Base-by-base conservation (phyloP, 192 early-diverging fungal genomes). In the Umbelopsis sp. region DNA sequence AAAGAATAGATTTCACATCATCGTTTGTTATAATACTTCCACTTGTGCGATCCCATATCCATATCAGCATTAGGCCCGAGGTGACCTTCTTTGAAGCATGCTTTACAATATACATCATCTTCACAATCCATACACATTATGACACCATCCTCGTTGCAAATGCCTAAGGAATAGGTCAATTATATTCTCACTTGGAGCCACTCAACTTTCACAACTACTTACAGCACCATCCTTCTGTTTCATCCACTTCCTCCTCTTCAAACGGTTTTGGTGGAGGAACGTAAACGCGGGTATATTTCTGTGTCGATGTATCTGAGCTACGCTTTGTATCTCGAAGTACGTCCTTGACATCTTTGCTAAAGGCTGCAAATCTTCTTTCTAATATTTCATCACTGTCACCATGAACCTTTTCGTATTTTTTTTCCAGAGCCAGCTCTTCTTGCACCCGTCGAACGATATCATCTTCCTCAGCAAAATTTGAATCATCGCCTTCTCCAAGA, bases 61-160 rank as follows among this genome's bases (percentile, higher is more conserved):
- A 45, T 35, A 37, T 71, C 74, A 35, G 74, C 70, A 51, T 66
- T 22, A 15, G 52, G n/a, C 1, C 74, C 53, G 0, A 46, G 21
- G 41, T 75, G 74, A 48, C 49, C 74, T 44, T 75, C 68, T 23
- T 67, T 64, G 49, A 75, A 75, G 44, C 74, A 75, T 30, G 21
- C 11, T 45, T 61, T 46, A 25, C 74, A 75, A 47, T 70, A 75
- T 16, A 69, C 45, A 33, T 75, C 74, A 21, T 64, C 74, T n/a
- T 71, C 68, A 45, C 74, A 75, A 37, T 67, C 74, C 18, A 64
- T 49, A 35, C 74, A 75, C 10, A 65, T 45, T 4, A 70, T 70
- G 15, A 37, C 71, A 11, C 68, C 74, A 51, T 75, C 74, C 16
- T 71, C 74, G n/a, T 75, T 75, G 30, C 74, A 75, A 53, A 75